These are phyloP conservation scores for Oryza longistaminata DNA, from an alignment of 176 grass and related monocot genomes.

Conservation along the genomic window DNA sequence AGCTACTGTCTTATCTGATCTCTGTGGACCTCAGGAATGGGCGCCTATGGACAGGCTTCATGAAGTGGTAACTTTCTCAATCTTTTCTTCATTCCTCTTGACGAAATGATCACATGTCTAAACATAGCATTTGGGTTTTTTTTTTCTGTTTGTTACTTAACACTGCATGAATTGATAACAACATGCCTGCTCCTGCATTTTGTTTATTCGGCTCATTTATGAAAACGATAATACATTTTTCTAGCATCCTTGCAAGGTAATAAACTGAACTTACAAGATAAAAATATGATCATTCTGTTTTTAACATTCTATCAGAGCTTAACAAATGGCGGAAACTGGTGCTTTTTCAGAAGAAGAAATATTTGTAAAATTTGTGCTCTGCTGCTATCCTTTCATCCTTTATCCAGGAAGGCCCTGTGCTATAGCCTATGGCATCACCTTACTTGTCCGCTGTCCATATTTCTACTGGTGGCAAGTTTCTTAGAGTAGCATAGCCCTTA, in stretches of 20 bases:
- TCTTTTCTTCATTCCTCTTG: not conserved
- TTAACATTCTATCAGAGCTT: not conserved
- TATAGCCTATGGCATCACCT: not conserved
- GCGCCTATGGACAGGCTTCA: slow-evolving; percentile 76
- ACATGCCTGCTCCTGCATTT: not conserved
- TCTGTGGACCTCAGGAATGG: slow-evolving; percentile 67
- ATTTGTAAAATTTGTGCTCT: not conserved
- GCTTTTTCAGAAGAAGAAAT: not conserved
- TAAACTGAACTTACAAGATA: not conserved
- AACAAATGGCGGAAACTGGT: no score
- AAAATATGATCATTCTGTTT: not conserved
- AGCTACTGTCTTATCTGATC: slow-evolving; percentile 64
- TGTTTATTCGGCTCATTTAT: not conserved
- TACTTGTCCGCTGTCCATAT: not conserved
- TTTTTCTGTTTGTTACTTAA: no score
- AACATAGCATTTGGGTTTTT: not conserved
- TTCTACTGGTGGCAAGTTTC: not conserved
- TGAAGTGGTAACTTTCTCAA: slow-evolving; percentile 55
- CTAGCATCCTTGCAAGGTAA: not conserved
- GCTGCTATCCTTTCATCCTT: not conserved
- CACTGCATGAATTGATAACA: not conserved
- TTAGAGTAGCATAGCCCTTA: no score
- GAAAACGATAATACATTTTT: not conserved
- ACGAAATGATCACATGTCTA: not conserved
- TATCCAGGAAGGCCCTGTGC: not conserved